A percentile compares a stretch with the other conserved stretches of the same genome.
These are phyloP conservation scores for Trichaptum fuscoviolaceum DNA, from an alignment of 768 basidiomycete species.

Conservation along the genomic window DNA sequence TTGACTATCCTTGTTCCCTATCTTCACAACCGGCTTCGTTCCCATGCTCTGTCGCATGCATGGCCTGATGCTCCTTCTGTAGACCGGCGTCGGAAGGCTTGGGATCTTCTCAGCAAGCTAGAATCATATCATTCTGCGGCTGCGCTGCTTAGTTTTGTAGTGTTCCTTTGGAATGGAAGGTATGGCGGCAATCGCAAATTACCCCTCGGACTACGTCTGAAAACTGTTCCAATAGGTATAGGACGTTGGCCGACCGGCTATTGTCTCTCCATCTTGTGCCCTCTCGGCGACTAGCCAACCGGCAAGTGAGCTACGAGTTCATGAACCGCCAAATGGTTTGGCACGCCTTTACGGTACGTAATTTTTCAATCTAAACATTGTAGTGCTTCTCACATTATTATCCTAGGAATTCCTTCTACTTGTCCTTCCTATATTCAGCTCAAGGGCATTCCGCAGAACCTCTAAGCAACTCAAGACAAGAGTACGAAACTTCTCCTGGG, in stretches of 20 bases:
- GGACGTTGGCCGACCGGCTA: conserved; percentile 76
- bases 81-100: conserved; percentile 66
- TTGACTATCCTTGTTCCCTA: conserved; percentile 78
- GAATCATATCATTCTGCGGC: conserved; percentile 64
- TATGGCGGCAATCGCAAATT: conserved; percentile 30
- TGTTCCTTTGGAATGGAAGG: conserved; percentile 86
- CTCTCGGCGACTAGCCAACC: conserved; percentile 57
- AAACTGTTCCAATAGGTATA: conserved; percentile 51
- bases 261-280: conserved; percentile 72
- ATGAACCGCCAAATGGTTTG: conserved; percentile 99
- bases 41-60: conserved; percentile 71
- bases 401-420: conserved; percentile 91
- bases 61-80: conserved; percentile 90
- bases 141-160: conserved; percentile 69
- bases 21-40: conserved; percentile 65
- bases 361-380: conserved; percentile 3
- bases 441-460: conserved; percentile 57
- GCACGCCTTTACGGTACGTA: conserved; percentile 92
- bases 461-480: not conserved
- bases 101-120: conserved; percentile 59
- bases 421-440: conserved; percentile 78
- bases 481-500: conserved; percentile 2
- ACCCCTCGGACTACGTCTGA: not conserved
- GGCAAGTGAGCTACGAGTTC: conserved; percentile 95
- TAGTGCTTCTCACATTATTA: not conserved